A percentile compares a stretch with the other conserved stretches of the same genome.
Conservation (phyloP, 1,284 basidiomycete species). For the Somion occarium region DNA sequence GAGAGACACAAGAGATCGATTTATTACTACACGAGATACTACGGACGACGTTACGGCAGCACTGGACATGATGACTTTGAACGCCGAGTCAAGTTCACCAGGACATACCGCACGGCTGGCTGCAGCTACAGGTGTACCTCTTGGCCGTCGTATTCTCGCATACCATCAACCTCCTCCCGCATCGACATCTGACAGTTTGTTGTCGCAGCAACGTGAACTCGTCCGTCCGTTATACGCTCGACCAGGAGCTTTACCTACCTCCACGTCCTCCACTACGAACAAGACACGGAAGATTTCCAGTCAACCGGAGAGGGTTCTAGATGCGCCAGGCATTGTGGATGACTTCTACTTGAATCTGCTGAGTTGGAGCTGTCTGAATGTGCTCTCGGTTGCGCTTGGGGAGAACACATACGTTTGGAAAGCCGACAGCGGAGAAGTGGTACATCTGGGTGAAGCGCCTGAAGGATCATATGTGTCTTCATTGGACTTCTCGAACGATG, state of each 20-base stretch:
- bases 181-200: slow-evolving; percentile 61
- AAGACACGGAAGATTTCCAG: slow-evolving; percentile 79
- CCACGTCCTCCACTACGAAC: slow-evolving; percentile 55
- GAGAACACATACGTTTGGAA: slow-evolving; percentile 89
- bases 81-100: slow-evolving; percentile 58
- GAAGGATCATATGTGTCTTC: slow-evolving; percentile 74
- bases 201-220: slow-evolving; percentile 68
- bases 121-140: slow-evolving; percentile 65
- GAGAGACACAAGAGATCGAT: slow-evolving; percentile 59
- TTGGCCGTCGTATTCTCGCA: slow-evolving; percentile 71
- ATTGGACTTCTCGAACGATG: slow-evolving; percentile 86
- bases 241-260: slow-evolving; percentile 54
- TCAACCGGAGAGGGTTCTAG: slow-evolving; percentile 86
- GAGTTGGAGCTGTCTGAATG: slow-evolving; percentile 84
- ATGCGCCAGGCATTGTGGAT: slow-evolving; percentile 92
- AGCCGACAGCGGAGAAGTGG: slow-evolving; percentile 84
- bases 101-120: slow-evolving; percentile 73
- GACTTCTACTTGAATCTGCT: slow-evolving; percentile 98
- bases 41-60: slow-evolving; percentile 54
- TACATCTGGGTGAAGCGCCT: slow-evolving; percentile 71
- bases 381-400: slow-evolving; percentile 85
- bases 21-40: slow-evolving; percentile 65
- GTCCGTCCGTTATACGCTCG: slow-evolving; percentile 71
- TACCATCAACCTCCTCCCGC: slow-evolving; percentile 76
- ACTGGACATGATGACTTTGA: slow-evolving; percentile 58